These are phyloP conservation scores for Auriscalpium orientale DNA, from an alignment of 768 basidiomycete genomes.

Conservation along the genomic window DNA sequence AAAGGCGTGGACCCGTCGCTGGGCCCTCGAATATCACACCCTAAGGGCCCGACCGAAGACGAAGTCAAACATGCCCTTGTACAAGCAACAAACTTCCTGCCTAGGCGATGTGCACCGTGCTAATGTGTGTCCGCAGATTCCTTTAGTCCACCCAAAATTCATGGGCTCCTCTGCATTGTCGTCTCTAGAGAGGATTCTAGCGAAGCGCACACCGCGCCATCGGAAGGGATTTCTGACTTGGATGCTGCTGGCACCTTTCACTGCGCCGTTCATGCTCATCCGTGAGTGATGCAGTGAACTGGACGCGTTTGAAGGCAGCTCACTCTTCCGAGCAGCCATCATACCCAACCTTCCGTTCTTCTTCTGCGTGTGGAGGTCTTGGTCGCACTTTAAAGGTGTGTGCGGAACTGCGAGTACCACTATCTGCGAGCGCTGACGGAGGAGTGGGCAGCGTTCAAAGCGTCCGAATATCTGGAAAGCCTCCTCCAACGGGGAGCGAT, in stretches of 20 bases:
- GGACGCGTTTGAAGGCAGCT: too few relatives aligned
- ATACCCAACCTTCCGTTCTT: constrained; percentile 83
- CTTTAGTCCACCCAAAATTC: constrained; percentile 44
- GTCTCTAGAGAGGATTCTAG: constrained; percentile 46
- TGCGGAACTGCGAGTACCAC: not conserved
- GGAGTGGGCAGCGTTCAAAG: constrained; percentile 47
- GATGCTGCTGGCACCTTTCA: constrained; percentile 61
- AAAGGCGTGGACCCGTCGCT: constrained; percentile 65
- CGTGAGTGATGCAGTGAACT: constrained; percentile 38
- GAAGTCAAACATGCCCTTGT: constrained; percentile 7
- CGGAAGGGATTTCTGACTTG: constrained; percentile 58
- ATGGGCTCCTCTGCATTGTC: constrained; percentile 26
- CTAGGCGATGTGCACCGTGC: too few relatives aligned
- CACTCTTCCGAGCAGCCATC: constrained; percentile 38
- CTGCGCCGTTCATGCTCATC: constrained; percentile 68
- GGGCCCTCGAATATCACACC: constrained; percentile 34
- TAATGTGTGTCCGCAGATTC: constrained; percentile 36
- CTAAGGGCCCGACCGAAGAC: constrained; percentile 8
- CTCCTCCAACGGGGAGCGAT: constrained; percentile 52
- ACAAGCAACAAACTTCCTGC: not conserved
- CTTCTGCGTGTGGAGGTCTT: constrained; percentile 79
- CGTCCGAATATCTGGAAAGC: constrained; percentile 58
- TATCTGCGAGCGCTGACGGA: not conserved
- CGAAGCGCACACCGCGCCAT: constrained; percentile 54
- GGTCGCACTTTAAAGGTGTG: constrained; percentile 76